Conservation (phyloP, 2,329 filamentous ascomycete species). For the Incumbomyces lentus region DNA sequence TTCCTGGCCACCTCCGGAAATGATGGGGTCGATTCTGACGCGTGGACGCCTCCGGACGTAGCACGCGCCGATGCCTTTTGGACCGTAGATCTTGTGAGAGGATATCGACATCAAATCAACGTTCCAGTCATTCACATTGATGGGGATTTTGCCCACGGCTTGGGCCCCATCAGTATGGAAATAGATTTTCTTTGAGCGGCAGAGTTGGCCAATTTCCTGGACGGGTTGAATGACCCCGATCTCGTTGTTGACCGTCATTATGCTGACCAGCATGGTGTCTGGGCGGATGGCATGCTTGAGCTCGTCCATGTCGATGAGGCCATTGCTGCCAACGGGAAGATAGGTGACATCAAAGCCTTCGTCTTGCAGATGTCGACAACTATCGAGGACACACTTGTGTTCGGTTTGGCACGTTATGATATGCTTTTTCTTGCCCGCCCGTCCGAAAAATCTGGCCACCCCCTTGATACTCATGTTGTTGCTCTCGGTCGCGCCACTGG, state of each 20-base stretch:
- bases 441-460: slow-evolving; percentile 88
- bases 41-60: slow-evolving; percentile 86
- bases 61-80: slow-evolving; percentile 93
- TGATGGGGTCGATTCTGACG: slow-evolving; percentile 90
- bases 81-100: slow-evolving; percentile 96
- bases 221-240: slow-evolving; percentile 98
- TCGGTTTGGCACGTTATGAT: slow-evolving; percentile 96
- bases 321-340: slow-evolving; percentile 75
- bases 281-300: slow-evolving; percentile 82
- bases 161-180: slow-evolving; percentile 97
- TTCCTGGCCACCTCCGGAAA: slow-evolving; percentile 92
- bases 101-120: slow-evolving; percentile 98
- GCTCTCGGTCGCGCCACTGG: slow-evolving; percentile 92
- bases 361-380: slow-evolving; percentile 90
- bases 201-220: slow-evolving; percentile 85
- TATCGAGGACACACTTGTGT: slow-evolving; percentile 97
- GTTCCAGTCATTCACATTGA: slow-evolving; percentile 96
- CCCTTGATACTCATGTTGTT: slow-evolving; percentile 99
- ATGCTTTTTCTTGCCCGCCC: slow-evolving; percentile 92
- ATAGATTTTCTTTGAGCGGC: slow-evolving; percentile 84
- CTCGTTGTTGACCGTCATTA: slow-evolving; percentile 99
- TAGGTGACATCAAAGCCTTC: slow-evolving; percentile 98
- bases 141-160: slow-evolving; percentile 94
- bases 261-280: slow-evolving; percentile 83
- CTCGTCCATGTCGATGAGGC: slow-evolving; percentile 73